Conservation (phyloP, 208 protist species). For the Endotrypanum monterogeii region DNA sequence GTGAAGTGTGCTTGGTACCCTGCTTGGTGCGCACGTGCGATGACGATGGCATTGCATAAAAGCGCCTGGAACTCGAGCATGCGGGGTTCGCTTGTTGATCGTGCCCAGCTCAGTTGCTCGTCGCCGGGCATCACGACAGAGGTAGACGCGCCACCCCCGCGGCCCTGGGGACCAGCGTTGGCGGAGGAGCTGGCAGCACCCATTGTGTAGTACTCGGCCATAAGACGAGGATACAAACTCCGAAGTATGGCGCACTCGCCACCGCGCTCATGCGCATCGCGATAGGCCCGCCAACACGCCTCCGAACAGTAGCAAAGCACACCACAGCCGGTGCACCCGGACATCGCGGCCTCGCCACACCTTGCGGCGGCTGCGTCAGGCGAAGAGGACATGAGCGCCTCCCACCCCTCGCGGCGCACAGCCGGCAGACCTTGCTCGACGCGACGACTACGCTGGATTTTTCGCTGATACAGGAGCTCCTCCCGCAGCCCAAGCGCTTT, state of each 20-base stretch:
- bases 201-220: constrained; percentile 47
- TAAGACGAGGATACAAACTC: constrained; percentile 51
- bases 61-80: constrained; percentile 55
- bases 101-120: constrained; percentile 46
- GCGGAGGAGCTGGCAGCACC: constrained; percentile 1
- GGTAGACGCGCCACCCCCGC: not conserved
- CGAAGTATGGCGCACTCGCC: constrained; percentile 64
- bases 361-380: not conserved
- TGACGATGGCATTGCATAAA: constrained; percentile 42
- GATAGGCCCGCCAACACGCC: constrained; percentile 41
- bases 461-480: constrained; percentile 29
- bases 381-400: not conserved
- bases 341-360: constrained; percentile 20
- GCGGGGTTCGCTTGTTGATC: constrained; percentile 43
- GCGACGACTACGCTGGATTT: constrained; percentile 8
- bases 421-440: constrained; percentile 4
- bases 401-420: constrained; percentile 19
- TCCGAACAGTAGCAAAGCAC: constrained; percentile 66
- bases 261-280: constrained; percentile 33
- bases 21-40: constrained; percentile 9
- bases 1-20: constrained; percentile 14
- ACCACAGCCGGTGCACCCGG: constrained; percentile 60
- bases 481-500: constrained; percentile 37
- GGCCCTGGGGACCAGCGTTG: not conserved
- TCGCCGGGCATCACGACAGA: constrained; percentile 34